phyloP scores from a whole-genome alignment of 1,139 yeast genomes.

The Saccharomyces uvarum region DNA sequence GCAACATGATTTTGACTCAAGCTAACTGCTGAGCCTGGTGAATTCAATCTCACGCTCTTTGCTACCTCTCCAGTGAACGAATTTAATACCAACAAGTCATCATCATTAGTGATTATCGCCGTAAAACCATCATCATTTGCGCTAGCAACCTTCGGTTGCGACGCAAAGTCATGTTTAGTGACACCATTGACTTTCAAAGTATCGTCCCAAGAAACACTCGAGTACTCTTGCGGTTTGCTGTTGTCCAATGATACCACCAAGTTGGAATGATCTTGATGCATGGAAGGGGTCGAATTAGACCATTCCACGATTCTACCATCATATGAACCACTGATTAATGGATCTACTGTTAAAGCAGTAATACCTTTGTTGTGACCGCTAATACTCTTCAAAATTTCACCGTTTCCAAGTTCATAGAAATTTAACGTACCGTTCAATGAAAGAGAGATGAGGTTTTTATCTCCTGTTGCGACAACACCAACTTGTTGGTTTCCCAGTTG shows the following conservation, averaged over 20 bases:
- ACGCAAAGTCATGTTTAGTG: slow-evolving; percentile 34
- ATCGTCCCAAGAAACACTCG: slow-evolving; percentile 86
- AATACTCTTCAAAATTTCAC: slow-evolving; percentile 40
- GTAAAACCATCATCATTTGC: slow-evolving; percentile 29
- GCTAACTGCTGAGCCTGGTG: slow-evolving; percentile 40
- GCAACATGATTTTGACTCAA: slow-evolving; percentile 40
- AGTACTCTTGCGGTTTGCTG: slow-evolving; percentile 23
- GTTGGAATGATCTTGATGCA: slow-evolving; percentile 46
- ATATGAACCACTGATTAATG: slow-evolving; percentile 59
- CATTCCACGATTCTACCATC: slow-evolving; percentile 72
- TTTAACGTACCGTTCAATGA: slow-evolving; percentile 68
- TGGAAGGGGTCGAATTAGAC: slow-evolving; percentile 38
- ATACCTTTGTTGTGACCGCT: slow-evolving; percentile 79
- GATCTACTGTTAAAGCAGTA: slow-evolving; percentile 46
- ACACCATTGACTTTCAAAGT: slow-evolving; percentile 41
- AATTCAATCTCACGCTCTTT: slow-evolving; percentile 29
- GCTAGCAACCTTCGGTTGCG: slow-evolving; percentile 59
- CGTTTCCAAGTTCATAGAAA: slow-evolving; percentile 24
- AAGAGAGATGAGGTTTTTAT: slow-evolving; percentile 53
- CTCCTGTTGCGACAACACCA: slow-evolving; percentile 63
- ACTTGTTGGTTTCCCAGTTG: slow-evolving; percentile 62
- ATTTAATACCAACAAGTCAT: slow-evolving; percentile 22
- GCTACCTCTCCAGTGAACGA: slow-evolving; percentile 23
- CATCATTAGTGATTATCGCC: slow-evolving; percentile 35
- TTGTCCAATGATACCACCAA: slow-evolving; percentile 42